Evolutionary conservation across 2,329 filamentous ascomycete species (phyloP).

Genomic region (Aspergillus sp.): DNA sequence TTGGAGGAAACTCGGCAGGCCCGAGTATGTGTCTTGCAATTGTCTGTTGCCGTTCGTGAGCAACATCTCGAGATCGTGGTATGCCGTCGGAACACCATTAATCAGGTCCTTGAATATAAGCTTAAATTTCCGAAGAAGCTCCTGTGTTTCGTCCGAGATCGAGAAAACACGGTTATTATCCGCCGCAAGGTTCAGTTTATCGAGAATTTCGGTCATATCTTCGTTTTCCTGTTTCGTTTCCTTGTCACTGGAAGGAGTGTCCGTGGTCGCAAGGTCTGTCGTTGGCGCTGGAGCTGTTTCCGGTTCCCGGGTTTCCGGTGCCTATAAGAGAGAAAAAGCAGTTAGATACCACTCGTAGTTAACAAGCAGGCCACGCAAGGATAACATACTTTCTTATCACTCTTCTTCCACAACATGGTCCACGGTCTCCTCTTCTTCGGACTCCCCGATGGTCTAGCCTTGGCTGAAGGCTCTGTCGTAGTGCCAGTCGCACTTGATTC

Average conservation of each 20-base stretch:
- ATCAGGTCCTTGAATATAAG: constrained; percentile 88
- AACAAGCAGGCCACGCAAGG: not conserved
- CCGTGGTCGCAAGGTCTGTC: not conserved
- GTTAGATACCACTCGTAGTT: not conserved
- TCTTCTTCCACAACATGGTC: constrained; percentile 43
- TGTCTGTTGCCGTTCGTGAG: constrained; percentile 64
- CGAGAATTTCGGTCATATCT: constrained; percentile 77
- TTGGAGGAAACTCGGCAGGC: constrained; percentile 75
- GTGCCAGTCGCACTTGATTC: not conserved
- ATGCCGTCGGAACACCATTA: constrained; percentile 90
- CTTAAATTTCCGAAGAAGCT: constrained; percentile 80
- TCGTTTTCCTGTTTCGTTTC: constrained; percentile 60
- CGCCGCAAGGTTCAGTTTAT: constrained; percentile 78
- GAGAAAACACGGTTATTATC: constrained; percentile 84
- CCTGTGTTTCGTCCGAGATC: constrained; percentile 78
- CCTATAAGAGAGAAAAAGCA: not conserved
- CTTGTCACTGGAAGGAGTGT: constrained; percentile 27
- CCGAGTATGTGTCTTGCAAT: constrained; percentile 62
- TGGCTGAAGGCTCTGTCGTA: constrained; percentile 15
- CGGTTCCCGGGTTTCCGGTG: constrained; percentile 9
- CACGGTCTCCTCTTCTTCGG: constrained; percentile 36
- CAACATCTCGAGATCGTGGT: constrained; percentile 77
- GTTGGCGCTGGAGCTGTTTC: not conserved
- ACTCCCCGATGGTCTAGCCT: constrained; percentile 13
- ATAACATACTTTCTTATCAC: constrained; percentile 32